phyloP scores from a whole-genome alignment of 495 filamentous ascomycete genomes.

The Trichoderma gamsii region DNA sequence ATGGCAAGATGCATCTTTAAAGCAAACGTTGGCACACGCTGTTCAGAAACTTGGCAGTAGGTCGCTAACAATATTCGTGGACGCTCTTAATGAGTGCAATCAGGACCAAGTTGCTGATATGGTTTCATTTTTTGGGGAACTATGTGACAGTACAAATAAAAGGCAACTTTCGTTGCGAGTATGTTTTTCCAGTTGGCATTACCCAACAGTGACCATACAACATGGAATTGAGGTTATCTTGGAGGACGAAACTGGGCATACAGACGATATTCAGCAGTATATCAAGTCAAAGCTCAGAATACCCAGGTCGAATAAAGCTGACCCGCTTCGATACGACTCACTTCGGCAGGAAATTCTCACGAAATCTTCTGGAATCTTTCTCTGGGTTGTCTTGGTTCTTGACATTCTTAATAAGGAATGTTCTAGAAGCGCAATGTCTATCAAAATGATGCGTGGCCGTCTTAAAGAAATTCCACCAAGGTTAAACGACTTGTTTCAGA shows the following conservation, averaged over 20 bases:
- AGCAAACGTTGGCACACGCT: slow-evolving; percentile 27
- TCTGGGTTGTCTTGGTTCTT: slow-evolving; percentile 44
- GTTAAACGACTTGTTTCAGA: slow-evolving; percentile 30
- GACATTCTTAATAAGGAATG: slow-evolving; percentile 40
- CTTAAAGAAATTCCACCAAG: slow-evolving; percentile 27
- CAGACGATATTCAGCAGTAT: slow-evolving; percentile 24
- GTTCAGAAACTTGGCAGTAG: slow-evolving; percentile 22
- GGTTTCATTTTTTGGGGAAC: slow-evolving; percentile 29
- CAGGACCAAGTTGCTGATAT: slow-evolving; percentile 32
- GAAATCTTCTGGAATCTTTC: slow-evolving; percentile 42
- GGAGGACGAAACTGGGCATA: slow-evolving; percentile 24
- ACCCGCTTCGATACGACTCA: slow-evolving; percentile 23
- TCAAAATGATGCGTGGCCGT: slow-evolving; percentile 21
- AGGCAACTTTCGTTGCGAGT: slow-evolving; percentile 21
- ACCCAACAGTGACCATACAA: slow-evolving; percentile 38
- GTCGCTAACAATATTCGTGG: slow-evolving; percentile 33
- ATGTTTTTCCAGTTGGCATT: slow-evolving; percentile 48
- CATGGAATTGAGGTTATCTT: slow-evolving; percentile 28
- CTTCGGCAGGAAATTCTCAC: slow-evolving; percentile 32
- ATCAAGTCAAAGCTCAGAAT: slow-evolving; percentile 23
- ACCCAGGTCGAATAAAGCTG: slow-evolving; percentile 21
- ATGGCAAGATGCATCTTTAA: slow-evolving; percentile 20
- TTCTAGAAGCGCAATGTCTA: slow-evolving; percentile 23
- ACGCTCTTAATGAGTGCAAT: slow-evolving; percentile 41
- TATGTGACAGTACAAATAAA: slow-evolving; percentile 22